phyloP scores from a whole-genome alignment of 2,329 filamentous ascomycete genomes.

The Ambrosiella xylebori region DNA sequence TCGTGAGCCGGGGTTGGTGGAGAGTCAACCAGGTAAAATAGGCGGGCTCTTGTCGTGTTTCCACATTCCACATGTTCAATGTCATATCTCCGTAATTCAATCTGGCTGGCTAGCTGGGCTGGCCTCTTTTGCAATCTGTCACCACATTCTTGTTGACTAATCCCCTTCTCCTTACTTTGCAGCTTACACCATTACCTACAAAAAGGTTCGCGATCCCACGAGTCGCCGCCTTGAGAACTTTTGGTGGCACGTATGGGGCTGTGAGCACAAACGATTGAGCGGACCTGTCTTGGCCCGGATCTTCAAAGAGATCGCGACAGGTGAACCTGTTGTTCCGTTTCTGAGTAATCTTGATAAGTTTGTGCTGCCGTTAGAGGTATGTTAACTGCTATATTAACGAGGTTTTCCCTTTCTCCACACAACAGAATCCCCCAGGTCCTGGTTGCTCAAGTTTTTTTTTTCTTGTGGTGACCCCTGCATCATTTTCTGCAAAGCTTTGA shows the following conservation, averaged over 20 bases:
- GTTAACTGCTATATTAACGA: neutral
- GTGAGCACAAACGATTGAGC: slow-evolving; percentile 34
- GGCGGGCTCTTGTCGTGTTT: too few species aligned
- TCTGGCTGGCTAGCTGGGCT: slow-evolving; percentile 6
- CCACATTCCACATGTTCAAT: too few species aligned
- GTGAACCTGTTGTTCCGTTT: slow-evolving; percentile 39
- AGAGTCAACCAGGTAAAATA: too few species aligned
- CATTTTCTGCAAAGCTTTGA: neutral
- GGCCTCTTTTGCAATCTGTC: neutral
- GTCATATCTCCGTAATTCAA: too few species aligned
- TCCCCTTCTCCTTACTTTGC: neutral
- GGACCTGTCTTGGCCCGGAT: slow-evolving; percentile 36
- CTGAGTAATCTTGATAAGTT: slow-evolving; percentile 35
- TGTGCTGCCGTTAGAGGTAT: slow-evolving; percentile 27
- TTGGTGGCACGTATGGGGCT: slow-evolving; percentile 50
- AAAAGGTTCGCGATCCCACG: slow-evolving; percentile 42
- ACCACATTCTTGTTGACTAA: neutral
- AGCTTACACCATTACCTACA: slow-evolving; percentile 46
- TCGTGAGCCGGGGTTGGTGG: too few species aligned
- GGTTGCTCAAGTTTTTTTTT: neutral
- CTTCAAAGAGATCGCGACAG: slow-evolving; percentile 40
- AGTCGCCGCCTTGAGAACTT: slow-evolving; percentile 45
- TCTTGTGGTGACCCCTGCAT: neutral
- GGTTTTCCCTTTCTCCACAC: neutral
- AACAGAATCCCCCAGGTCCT: neutral